phyloP scores from a whole-genome alignment of 1,139 yeast genomes.

The Debaryomyces psychrophilus region DNA sequence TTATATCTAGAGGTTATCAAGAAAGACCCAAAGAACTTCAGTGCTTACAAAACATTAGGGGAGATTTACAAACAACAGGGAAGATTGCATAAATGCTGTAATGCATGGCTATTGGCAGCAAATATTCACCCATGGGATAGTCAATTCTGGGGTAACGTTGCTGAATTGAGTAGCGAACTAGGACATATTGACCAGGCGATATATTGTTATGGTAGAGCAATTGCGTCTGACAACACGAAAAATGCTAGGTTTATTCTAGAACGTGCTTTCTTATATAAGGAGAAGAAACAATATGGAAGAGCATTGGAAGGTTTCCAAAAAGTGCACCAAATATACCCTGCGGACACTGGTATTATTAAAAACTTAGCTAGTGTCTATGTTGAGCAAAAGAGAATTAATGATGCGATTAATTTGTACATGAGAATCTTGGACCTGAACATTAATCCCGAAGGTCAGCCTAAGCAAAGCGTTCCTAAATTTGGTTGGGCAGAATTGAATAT shows the following conservation, averaged over 20 bases:
- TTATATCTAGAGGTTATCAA: constrained; percentile 74
- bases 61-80: constrained; percentile 77
- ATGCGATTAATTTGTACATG: constrained; percentile 79
- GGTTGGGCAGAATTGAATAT: constrained; percentile 91
- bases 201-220: constrained; percentile 77
- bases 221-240: constrained; percentile 55
- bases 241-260: constrained; percentile 58
- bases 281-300: constrained; percentile 63
- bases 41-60: constrained; percentile 85
- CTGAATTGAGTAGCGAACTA: constrained; percentile 69
- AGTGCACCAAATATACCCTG: constrained; percentile 62
- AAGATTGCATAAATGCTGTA: constrained; percentile 70
- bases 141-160: constrained; percentile 84
- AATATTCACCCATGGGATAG: constrained; percentile 76
- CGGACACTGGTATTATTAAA: constrained; percentile 62
- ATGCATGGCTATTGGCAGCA: constrained; percentile 84
- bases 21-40: constrained; percentile 73
- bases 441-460: constrained; percentile 31
- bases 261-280: constrained; percentile 68
- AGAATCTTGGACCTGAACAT: constrained; percentile 63
- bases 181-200: constrained; percentile 82
- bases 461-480: constrained; percentile 49
- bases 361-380: constrained; percentile 79
- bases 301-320: constrained; percentile 78
- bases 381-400: constrained; percentile 72